Percentiles rank a stretch among this genome's conserved stretches.
Conservation (phyloP, 2,329 filamentous ascomycete species). For the Colletotrichum aenigma region DNA sequence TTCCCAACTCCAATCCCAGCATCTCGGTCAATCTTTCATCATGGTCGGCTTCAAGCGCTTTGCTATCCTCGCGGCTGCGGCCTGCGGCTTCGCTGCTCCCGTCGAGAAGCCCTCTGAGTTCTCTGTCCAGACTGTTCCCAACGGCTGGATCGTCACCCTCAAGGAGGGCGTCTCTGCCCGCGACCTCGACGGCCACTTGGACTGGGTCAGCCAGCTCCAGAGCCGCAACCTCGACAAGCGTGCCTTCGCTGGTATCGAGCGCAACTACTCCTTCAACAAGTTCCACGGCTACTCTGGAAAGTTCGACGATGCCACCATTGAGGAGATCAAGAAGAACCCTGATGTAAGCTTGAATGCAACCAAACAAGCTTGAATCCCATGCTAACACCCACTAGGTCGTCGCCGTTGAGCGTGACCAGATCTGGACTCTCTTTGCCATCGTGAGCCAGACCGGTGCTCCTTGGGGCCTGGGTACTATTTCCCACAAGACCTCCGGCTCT, state of each 20-base stretch:
- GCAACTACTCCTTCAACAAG: conserved; percentile 28
- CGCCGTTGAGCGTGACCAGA: conserved; percentile 34
- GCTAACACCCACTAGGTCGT: conserved; percentile 30
- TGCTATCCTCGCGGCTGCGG: conserved; percentile 19
- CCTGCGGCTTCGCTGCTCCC: conserved; percentile 16
- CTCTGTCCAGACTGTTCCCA: conserved; percentile 29
- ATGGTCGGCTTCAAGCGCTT: conserved; percentile 22
- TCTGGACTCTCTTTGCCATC: conserved; percentile 27
- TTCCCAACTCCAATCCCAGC: background rate
- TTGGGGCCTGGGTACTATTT: conserved; percentile 52
- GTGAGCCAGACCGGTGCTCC: conserved; percentile 38
- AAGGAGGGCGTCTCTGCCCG: conserved; percentile 35
- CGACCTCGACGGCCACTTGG: conserved; percentile 30
- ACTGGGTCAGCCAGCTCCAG: conserved; percentile 32
- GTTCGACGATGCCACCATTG: conserved; percentile 45
- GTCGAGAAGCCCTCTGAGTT: background rate
- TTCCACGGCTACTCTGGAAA: conserved; percentile 48
- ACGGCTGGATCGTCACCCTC: conserved; percentile 51
- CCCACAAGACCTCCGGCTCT: conserved; percentile 38
- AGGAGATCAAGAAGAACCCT: conserved; percentile 40
- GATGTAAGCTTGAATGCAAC: conserved; percentile 34
- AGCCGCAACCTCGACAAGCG: conserved; percentile 34
- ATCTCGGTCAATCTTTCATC: background rate
- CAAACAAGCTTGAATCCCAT: accelerated
- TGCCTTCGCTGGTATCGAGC: conserved; percentile 18